Evolutionary conservation across 2,329 filamentous ascomycete genomes (phyloP).

Genomic region (Dryadomyces quercus-mongolicae): DNA sequence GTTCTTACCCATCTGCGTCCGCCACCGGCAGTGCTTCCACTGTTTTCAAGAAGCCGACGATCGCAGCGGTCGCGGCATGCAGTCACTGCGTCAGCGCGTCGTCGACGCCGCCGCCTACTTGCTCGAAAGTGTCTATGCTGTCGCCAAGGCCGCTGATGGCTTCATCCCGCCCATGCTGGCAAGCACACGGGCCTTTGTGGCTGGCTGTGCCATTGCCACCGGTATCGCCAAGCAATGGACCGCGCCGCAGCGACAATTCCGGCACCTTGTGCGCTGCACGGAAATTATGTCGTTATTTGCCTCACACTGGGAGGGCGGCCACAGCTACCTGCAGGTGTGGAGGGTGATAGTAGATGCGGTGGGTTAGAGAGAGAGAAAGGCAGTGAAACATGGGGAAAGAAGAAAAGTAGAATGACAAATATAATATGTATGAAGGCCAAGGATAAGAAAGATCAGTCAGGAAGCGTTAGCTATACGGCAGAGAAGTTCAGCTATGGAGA

Average conservation of each 20-base stretch:
- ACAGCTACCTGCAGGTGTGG: slow-evolving; percentile 2
- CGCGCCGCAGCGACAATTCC: neutral
- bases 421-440: too few relatives aligned
- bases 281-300: slow-evolving; percentile 1
- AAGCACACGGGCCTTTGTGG: neutral
- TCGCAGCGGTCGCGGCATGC: neutral
- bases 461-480: neutral
- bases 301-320: slow-evolving; percentile 3
- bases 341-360: neutral
- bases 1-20: neutral
- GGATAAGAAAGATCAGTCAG: too few relatives aligned
- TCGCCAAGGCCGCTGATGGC: neutral
- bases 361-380: neutral
- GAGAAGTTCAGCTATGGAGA: neutral
- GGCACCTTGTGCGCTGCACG: neutral
- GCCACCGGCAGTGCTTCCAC: slow-evolving; percentile 2
- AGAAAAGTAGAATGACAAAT: neutral
- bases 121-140: neutral
- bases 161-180: slow-evolving; percentile 1
- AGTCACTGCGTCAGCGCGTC: neutral
- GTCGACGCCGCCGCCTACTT: neutral
- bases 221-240: neutral
- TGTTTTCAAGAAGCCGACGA: slow-evolving; percentile 4
- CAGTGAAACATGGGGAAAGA: neutral
- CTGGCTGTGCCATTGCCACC: neutral